A percentile compares a stretch with the other conserved stretches of the same genome.
phyloP scores from a whole-genome alignment of 306 rosid species.

The Macrotyloma uniflorum region DNA sequence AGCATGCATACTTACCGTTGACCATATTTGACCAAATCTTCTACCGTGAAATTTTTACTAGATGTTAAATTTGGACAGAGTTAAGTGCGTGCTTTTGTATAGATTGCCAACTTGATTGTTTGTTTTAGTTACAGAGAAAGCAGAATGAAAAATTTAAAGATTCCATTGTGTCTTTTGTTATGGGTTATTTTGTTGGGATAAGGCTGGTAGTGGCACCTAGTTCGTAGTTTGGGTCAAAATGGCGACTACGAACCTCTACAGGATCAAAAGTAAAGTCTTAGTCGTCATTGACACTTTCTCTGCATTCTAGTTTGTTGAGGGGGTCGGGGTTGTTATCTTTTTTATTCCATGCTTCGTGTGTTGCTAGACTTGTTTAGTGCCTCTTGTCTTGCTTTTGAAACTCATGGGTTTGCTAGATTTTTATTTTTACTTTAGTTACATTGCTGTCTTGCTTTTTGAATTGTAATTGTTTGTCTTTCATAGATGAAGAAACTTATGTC shows the following conservation, averaged over 20 bases:
- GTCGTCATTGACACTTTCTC: background rate
- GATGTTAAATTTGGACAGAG: background rate
- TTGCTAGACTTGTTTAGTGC: background rate
- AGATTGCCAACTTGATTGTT: background rate
- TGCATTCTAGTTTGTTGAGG: background rate
- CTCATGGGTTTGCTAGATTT: background rate
- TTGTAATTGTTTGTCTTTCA: background rate
- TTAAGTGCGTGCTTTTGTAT: conserved; percentile 4
- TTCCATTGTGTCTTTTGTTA: background rate
- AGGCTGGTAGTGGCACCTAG: background rate
- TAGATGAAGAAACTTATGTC: background rate
- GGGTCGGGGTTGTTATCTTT: background rate
- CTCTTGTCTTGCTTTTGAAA: conserved; percentile 25
- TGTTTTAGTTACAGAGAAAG: background rate
- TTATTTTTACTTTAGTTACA: background rate
- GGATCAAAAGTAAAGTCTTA: background rate
- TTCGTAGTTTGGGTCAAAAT: background rate
- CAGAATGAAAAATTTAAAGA: background rate
- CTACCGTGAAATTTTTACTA: background rate
- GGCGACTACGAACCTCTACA: background rate
- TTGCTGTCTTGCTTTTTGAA: conserved; percentile 3
- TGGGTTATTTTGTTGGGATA: background rate
- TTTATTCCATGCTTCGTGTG: conserved; percentile 1
- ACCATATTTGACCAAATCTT: background rate
- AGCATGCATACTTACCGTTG: background rate